Evolutionary conservation across 1,284 basidiomycete genomes (phyloP), one percentile per base, ranked within the genome.

Genomic region (Hymenochaete sp.): DNA sequence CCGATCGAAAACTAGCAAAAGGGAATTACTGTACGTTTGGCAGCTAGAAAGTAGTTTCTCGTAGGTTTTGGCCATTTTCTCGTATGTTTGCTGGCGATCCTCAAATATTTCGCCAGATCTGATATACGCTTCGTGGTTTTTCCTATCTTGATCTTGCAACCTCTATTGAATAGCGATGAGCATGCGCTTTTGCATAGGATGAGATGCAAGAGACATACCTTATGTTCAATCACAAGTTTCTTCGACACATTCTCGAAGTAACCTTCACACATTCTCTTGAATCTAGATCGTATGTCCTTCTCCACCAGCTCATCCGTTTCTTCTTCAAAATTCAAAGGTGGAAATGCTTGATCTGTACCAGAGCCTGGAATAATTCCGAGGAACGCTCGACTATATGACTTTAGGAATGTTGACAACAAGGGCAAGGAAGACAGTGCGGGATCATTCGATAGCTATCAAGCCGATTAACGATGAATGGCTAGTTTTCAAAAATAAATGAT

Each of bases 101-200:
- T 99, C 96, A 56, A 99, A 98, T 53, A 99, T 97, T 65, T 98
- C 93, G 19, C 95, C 95, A 1, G 92, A 97, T 29, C 91, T 87
- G 57, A 98, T 98, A 62, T 98, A 98, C 47, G 95, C 96, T 67
- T 98, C 95, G 58, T 97, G 93, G 56, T 98, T 98, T 42, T 85
- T 77, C 53, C 84, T 81, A 60, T 98, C 96, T 65, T 97, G 93
- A 52, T 97, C 92, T 77, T 97, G 90, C 33, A 99, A 70, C 49
- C 86, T 82, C 88, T 97, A 58, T 21, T 25, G 36, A 44, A 46
- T 29, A 38, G 43, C 42, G 44, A 41, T 47, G 32, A 40, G 14
- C 24, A 42, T 26, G 38, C 39, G 36, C 24, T 22, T 25, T 26
- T 32, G 44, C 6, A 51, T n/a, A 32, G 27, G 35, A 39, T 16